phyloP scores from a whole-genome alignment of 371 early-diverging fungal genomes.

The Rhizomucor pusillus region DNA sequence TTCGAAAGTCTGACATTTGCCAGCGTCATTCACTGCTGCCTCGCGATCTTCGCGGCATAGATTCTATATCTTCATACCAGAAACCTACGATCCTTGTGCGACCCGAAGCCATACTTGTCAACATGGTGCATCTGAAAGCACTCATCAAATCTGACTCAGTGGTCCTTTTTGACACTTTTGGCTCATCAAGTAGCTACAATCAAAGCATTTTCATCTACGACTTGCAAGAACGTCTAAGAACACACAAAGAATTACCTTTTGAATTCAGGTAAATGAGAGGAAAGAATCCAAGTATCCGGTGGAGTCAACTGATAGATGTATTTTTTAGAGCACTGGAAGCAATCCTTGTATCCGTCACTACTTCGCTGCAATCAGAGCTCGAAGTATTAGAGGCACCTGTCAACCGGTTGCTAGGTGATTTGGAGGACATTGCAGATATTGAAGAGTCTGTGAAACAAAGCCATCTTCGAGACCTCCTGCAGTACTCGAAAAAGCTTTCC shows the following conservation, averaged over 20 bases:
- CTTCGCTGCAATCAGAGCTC: slow-evolving; percentile 71
- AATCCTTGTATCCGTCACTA: slow-evolving; percentile 71
- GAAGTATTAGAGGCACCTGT: slow-evolving; percentile 59
- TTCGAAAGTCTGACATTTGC: slow-evolving; percentile 74
- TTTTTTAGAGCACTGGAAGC: slow-evolving; percentile 74
- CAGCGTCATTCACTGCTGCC: slow-evolving; percentile 73
- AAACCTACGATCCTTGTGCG: slow-evolving; percentile 87
- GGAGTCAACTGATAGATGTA: neutral
- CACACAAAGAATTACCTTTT: slow-evolving; percentile 55
- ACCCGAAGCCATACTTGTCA: slow-evolving; percentile 78
- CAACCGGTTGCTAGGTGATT: slow-evolving; percentile 58
- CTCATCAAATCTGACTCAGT: slow-evolving; percentile 79
- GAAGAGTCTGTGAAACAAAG: slow-evolving; percentile 75
- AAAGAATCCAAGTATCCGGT: neutral
- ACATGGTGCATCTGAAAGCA: slow-evolving; percentile 77
- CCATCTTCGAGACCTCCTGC: slow-evolving; percentile 72
- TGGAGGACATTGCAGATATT: slow-evolving; percentile 63
- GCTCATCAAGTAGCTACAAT: slow-evolving; percentile 63
- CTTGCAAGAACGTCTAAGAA: slow-evolving; percentile 70
- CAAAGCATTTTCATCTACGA: slow-evolving; percentile 79
- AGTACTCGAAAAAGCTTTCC: slow-evolving; percentile 71
- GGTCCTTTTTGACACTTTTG: slow-evolving; percentile 74
- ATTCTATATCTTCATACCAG: slow-evolving; percentile 74
- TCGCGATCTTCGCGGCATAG: slow-evolving; percentile 80
- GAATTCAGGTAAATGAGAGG: slow-evolving; percentile 64